Evolutionary conservation across 768 basidiomycete species (phyloP), one percentile per base, ranked within the genome.

Genomic region (Boletus tylopilopsis): DNA sequence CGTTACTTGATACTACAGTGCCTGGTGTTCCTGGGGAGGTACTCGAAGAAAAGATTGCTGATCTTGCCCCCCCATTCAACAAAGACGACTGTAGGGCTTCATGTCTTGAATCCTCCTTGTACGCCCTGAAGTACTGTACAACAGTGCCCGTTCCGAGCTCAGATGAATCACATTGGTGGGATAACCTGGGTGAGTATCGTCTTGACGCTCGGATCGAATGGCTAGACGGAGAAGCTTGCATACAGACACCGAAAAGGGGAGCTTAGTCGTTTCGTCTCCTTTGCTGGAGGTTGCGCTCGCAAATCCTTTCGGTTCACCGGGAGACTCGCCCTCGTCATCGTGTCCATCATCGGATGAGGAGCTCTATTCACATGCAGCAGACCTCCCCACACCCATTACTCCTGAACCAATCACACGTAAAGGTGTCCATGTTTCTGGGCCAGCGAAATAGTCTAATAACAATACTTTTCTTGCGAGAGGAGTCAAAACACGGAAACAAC

Each of bases 341-440:
- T 89, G 85, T 4, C 85, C 87, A 7, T 87, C 90, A 8, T 86
- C 87, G 8, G 90, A 93, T 55, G 90, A 93, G 62, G 89, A 91
- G 59, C 71, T 93, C 18, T 93, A 90, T 68, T 78, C 76, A 29
- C 78, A 87, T 59, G 88, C 87, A 6, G 71, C 84, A 34, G 72
- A 80, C n/a, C 63, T 90, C 43, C 89, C 83, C 55, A 73, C 81
- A 42, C 86, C 88, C 8, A 79, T 90, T 57, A 74, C 67, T 13
- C 75, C 78, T 2, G 62, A 67, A 22, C 66, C 56, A n/a, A 47
- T 45, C 22, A 37, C 36, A 8, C 47, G 38, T 30, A 59, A 50
- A 44, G 40, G 34, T 38, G n/a, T 16, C 3, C 34, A 43, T 48
- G 18, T 37, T 33, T 41, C 48, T 39, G 54, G 45, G 11, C 42